phyloP scores from a whole-genome alignment of 768 basidiomycete species.

The Boletus rex-veris region DNA sequence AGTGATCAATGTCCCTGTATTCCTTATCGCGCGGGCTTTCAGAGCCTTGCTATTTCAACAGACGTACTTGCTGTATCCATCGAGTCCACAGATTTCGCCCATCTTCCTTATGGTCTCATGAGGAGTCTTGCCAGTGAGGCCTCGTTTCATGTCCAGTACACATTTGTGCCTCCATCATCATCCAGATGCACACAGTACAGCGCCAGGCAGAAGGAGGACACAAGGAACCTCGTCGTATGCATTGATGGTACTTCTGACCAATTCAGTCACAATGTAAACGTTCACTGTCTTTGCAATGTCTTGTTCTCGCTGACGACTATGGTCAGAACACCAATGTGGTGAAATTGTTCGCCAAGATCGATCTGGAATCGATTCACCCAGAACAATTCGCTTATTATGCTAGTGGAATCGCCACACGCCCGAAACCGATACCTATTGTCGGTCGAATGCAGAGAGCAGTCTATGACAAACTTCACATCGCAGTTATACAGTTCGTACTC shows the following conservation, averaged over 20 bases:
- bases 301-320: background rate
- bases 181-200: background rate
- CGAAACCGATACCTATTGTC: background rate
- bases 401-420: slow-evolving; percentile 35
- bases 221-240: slow-evolving; percentile 33
- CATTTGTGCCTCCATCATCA: no score
- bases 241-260: slow-evolving; percentile 20
- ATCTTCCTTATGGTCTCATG: no score
- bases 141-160: no score
- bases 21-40: no score
- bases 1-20: no score
- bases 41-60: no score
- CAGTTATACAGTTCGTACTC: background rate
- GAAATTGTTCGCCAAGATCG: slow-evolving; percentile 28
- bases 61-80: no score
- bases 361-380: slow-evolving; percentile 1
- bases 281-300: background rate
- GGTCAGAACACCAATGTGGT: slow-evolving; percentile 34
- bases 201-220: background rate
- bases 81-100: no score
- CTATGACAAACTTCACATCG: background rate
- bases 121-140: no score
- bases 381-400: slow-evolving; percentile 33
- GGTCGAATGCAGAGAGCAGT: background rate
- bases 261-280: slow-evolving; percentile 37